Evolutionary conservation across 805 yeast genomes (phyloP).

Genomic region (Starmera amethionina): DNA sequence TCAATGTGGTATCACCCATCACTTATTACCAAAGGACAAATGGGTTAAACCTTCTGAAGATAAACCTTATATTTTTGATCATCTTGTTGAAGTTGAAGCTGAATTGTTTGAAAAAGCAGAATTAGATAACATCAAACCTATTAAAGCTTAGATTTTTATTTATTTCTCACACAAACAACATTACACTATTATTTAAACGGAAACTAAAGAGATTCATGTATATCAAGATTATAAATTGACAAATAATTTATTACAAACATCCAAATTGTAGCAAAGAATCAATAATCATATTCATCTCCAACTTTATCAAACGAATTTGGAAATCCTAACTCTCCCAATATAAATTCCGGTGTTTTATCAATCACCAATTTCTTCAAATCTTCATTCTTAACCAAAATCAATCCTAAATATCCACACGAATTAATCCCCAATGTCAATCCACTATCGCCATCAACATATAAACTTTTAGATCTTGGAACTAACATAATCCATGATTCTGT

Average conservation of each 20-base stretch:
- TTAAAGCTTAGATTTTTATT: conserved; percentile 7
- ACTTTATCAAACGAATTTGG: conserved; percentile 46
- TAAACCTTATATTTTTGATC: conserved; percentile 74
- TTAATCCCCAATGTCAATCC: conserved; percentile 48
- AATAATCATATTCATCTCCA: conserved; percentile 61
- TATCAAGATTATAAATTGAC: no score
- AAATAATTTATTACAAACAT: no score
- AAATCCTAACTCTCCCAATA: conserved; percentile 60
- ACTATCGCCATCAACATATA: conserved; percentile 27
- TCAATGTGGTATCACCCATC: conserved; percentile 78
- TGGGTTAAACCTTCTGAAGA: conserved; percentile 76
- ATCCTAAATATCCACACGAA: conserved; percentile 72
- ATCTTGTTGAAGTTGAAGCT: conserved; percentile 88
- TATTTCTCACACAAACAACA: no score
- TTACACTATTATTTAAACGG: no score
- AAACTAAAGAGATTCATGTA: no score
- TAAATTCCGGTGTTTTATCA: conserved; percentile 33
- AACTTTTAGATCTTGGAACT: conserved; percentile 66
- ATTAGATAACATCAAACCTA: conserved; percentile 64
- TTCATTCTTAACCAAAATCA: conserved; percentile 64
- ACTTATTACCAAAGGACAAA: conserved; percentile 72
- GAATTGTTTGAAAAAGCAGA: conserved; percentile 82
- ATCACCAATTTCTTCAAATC: conserved; percentile 39
- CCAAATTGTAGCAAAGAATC: conserved; percentile 2
- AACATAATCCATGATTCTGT: conserved; percentile 77